Evolutionary conservation across 2,329 filamentous ascomycete genomes (phyloP).

Genomic region (Cercospora zeina): DNA sequence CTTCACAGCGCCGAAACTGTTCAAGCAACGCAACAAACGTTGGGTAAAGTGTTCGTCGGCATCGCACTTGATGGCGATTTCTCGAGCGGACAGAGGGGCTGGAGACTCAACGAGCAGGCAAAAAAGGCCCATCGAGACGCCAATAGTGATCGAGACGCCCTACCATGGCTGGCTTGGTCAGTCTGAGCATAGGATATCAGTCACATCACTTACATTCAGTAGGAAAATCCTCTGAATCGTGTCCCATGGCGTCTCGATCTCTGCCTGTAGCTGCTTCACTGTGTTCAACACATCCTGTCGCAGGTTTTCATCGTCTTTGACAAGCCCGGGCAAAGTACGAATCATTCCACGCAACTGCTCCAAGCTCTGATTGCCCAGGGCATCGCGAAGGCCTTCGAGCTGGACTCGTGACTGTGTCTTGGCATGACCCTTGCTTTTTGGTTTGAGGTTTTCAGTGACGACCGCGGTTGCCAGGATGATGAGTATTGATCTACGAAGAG

Average conservation of each 20-base stretch:
- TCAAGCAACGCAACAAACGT: conserved; percentile 14
- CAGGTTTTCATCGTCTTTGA: conserved; percentile 10
- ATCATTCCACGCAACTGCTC: conserved; percentile 14
- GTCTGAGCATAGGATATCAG: background rate
- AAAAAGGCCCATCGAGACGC: conserved; percentile 15
- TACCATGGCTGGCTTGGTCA: conserved; percentile 10
- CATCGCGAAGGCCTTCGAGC: conserved; percentile 7
- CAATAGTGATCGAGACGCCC: conserved; percentile 10
- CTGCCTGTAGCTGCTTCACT: conserved; percentile 3
- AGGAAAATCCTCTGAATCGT: conserved; percentile 12
- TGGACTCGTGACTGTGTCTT: conserved; percentile 9
- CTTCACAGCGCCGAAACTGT: conserved; percentile 10
- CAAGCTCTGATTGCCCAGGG: background rate
- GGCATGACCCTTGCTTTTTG: conserved; percentile 5
- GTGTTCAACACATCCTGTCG: conserved; percentile 9
- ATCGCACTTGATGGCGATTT: conserved; percentile 11
- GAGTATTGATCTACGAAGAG: background rate
- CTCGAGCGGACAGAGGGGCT: conserved; percentile 6
- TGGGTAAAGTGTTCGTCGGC: conserved; percentile 8
- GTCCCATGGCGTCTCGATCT: conserved; percentile 14
- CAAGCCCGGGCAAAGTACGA: conserved; percentile 8
- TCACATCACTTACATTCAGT: background rate
- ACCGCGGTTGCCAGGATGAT: conserved; percentile 9
- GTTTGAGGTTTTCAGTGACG: background rate
- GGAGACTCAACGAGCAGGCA: background rate